Evolutionary conservation across 306 rosid genomes (phyloP), one percentile per base, ranked within the genome.

Genomic region (Pueraria montana): DNA sequence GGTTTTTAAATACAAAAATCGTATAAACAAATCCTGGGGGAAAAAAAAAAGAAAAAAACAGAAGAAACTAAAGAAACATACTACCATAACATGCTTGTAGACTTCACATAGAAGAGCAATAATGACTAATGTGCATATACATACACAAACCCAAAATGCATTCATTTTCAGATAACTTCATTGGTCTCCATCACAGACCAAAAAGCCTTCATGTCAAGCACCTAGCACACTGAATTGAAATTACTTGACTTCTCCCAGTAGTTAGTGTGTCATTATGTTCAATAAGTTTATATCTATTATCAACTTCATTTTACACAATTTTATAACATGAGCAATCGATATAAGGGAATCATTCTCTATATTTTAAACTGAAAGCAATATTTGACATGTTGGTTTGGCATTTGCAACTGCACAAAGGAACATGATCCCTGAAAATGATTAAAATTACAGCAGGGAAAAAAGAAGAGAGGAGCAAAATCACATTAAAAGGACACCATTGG

Each of bases 381-480:
- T 74, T 65, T 7, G 79, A 18, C 20, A 80, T 45, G 34, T 56
- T 58, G 34, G 34, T 58, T 23, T 23, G 65, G 17, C 7, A 0
- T 55, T 59, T 61, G 32, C 84, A 87, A 74, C 84, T 65, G 85
- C 87, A 78, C 84, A 89, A 58, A 64, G 56, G 66, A 76, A n/a
- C 53, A 62, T 77, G 59, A 68, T 79, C 87, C 87, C 88, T 30
- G 63, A 73, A 84, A 86, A 74, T 38, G 81, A 78, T 84, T 50
- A 36, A 78, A 85, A 74, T 81, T 82, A 82, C 86, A 75, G 18
- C 45, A 62, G 89, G 88, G 86, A 83, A 83, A 75, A 75, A 48
- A 49, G 16, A 46, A 74, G 52, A 30, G 72, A 71, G 53, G 52
- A 83, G 46, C 55, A 72, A 81, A 79, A 74, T 70, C 61, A 84